Percentiles rank a stretch among this genome's conserved stretches.
These are phyloP conservation scores for Mixia osmundae DNA, from an alignment of 1,284 basidiomycete species.

Conservation along the genomic window DNA sequence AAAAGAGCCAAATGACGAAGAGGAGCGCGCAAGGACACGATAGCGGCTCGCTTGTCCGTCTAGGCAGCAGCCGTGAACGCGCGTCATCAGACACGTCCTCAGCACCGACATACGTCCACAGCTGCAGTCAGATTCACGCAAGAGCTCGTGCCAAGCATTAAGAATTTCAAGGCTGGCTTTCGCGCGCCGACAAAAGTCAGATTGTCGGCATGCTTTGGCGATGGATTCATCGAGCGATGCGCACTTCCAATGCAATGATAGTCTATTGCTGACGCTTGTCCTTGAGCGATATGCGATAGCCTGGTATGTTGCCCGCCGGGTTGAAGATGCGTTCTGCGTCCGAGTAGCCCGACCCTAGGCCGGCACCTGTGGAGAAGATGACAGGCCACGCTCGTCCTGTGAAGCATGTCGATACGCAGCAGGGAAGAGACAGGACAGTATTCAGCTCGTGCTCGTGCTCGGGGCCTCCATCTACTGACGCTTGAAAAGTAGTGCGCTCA, in stretches of 20 bases:
- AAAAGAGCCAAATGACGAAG: background rate
- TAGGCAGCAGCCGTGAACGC: slow-evolving; percentile 17
- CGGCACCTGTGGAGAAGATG: slow-evolving; percentile 74
- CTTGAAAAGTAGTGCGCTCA: slow-evolving; percentile 82
- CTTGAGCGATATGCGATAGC: slow-evolving; percentile 11
- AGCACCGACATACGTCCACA: no score
- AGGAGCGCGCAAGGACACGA: background rate
- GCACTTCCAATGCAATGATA: slow-evolving; percentile 1
- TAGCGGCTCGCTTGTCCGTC: slow-evolving; percentile 16
- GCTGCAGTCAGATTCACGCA: no score
- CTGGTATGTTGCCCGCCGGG: slow-evolving; percentile 14
- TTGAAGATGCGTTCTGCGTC: slow-evolving; percentile 17
- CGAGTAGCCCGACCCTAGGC: slow-evolving; percentile 26
- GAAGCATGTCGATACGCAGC: no score
- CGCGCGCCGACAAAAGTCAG: no score
- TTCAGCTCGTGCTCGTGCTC: no score
- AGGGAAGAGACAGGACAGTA: slow-evolving; percentile 3
- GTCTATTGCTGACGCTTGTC: no score
- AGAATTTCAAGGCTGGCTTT: no score
- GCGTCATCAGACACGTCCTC: background rate
- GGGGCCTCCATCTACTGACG: slow-evolving; percentile 41
- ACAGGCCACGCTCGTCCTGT: slow-evolving; percentile 92
- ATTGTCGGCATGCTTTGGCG: no score
- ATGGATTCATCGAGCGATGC: no score
- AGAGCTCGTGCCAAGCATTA: no score